Evolutionary conservation across 805 yeast genomes (phyloP).

Genomic region (Ogataea corticis): DNA sequence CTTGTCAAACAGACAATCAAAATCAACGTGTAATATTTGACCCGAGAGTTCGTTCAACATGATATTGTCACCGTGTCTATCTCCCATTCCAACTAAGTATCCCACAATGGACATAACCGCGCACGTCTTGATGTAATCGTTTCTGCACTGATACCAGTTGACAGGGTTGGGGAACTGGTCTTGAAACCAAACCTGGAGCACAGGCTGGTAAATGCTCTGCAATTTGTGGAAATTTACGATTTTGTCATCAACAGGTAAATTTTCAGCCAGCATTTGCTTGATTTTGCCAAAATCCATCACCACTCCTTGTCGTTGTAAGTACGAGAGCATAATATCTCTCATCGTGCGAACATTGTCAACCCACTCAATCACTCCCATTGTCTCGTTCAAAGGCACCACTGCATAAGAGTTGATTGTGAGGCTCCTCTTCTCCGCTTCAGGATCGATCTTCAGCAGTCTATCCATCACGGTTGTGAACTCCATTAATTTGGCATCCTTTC

Average conservation of each 20-base stretch:
- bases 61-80: slow-evolving; percentile 92
- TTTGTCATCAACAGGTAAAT: slow-evolving; percentile 31
- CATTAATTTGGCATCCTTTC: slow-evolving; percentile 94
- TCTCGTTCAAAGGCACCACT: slow-evolving; percentile 84
- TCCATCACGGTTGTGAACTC: slow-evolving; percentile 88
- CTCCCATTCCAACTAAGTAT: slow-evolving; percentile 90
- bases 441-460: slow-evolving; percentile 61
- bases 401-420: slow-evolving; percentile 78
- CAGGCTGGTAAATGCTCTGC: slow-evolving; percentile 54
- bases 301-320: slow-evolving; percentile 27
- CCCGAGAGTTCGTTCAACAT: slow-evolving; percentile 74
- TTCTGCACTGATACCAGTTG: slow-evolving; percentile 81
- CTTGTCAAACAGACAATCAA: slow-evolving; percentile 93
- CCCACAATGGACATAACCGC: slow-evolving; percentile 99
- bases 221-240: slow-evolving; percentile 38
- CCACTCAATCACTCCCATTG: slow-evolving; percentile 89
- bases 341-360: slow-evolving; percentile 75
- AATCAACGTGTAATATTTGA: slow-evolving; percentile 87
- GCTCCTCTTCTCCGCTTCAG: slow-evolving; percentile 71
- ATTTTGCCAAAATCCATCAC: slow-evolving; percentile 30
- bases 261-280: slow-evolving; percentile 27
- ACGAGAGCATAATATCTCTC: slow-evolving; percentile 53
- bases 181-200: slow-evolving; percentile 82
- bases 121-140: slow-evolving; percentile 69
- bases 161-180: slow-evolving; percentile 89